Conservation (phyloP, 345 rosid genomes). For the Anastatica hierochuntica region DNA sequence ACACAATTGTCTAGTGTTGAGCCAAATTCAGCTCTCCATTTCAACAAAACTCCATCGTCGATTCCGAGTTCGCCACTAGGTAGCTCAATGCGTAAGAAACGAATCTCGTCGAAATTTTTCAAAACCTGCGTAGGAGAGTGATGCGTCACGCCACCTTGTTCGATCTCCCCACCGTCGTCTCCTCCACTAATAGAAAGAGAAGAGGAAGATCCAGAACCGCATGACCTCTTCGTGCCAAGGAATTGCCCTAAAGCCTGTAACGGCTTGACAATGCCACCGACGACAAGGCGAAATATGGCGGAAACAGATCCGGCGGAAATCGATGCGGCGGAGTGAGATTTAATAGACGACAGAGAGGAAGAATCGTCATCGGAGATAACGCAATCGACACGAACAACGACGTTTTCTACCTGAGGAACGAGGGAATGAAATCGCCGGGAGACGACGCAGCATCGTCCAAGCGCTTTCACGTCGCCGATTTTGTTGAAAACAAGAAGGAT, state of each 20-base stretch:
- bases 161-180: slow-evolving; percentile 54
- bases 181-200: slow-evolving; percentile 32
- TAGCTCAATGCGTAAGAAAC: slow-evolving; percentile 67
- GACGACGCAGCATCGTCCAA: slow-evolving; percentile 86
- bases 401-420: slow-evolving; percentile 74
- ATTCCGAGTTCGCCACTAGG: slow-evolving; percentile 81
- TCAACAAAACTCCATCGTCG: slow-evolving; percentile 76
- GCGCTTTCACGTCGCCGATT: slow-evolving; percentile 86
- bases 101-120: slow-evolving; percentile 83
- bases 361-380: slow-evolving; percentile 82
- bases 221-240: slow-evolving; percentile 44
- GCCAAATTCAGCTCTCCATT: slow-evolving; percentile 96
- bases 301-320: slow-evolving; percentile 33
- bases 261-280: slow-evolving; percentile 72
- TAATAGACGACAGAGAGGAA: slow-evolving; percentile 24
- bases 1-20: slow-evolving; percentile 86
- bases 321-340: slow-evolving; percentile 42
- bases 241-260: slow-evolving; percentile 63
- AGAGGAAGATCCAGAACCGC: slow-evolving; percentile 15
- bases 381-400: slow-evolving; percentile 82
- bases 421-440: slow-evolving; percentile 69
- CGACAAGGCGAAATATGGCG: slow-evolving; percentile 38
- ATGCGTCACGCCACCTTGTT: slow-evolving; percentile 78
- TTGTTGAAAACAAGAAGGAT: slow-evolving; percentile 68
- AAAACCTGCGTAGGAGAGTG: slow-evolving; percentile 94